Conservation (phyloP, 2,329 filamentous ascomycete genomes). For the Aspergillus udagawae region DNA sequence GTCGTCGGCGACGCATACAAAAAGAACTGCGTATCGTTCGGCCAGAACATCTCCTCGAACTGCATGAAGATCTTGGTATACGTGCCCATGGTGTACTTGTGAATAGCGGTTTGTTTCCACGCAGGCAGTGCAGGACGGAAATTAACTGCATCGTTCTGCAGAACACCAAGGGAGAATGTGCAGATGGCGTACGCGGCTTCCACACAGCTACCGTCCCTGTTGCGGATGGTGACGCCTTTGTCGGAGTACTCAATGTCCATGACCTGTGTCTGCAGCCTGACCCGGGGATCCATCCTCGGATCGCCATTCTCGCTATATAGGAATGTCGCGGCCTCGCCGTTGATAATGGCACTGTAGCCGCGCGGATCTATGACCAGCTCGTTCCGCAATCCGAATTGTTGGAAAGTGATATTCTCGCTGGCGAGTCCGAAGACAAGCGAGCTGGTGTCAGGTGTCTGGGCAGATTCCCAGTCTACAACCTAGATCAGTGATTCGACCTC, state of each 20-base stretch:
- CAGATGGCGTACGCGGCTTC: conserved; percentile 60
- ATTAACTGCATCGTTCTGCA: conserved; percentile 57
- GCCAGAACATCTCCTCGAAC: conserved; percentile 65
- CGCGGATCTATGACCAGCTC: conserved; percentile 60
- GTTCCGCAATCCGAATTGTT: conserved; percentile 59
- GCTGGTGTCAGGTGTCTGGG: conserved; percentile 54
- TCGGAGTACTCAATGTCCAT: conserved; percentile 52
- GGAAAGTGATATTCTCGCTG: conserved; percentile 58
- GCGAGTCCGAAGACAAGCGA: conserved; percentile 54
- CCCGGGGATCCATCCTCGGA: conserved; percentile 45
- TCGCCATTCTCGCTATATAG: conserved; percentile 28
- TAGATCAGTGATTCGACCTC: background rate
- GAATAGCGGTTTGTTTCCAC: conserved; percentile 63
- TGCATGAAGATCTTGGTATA: conserved; percentile 71
- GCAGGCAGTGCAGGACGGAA: conserved; percentile 58
- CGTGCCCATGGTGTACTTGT: conserved; percentile 63
- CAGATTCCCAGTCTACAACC: conserved; percentile 54
- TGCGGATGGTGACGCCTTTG: conserved; percentile 51
- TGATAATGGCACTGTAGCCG: conserved; percentile 58
- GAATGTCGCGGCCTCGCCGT: conserved; percentile 56
- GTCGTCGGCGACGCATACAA: conserved; percentile 47
- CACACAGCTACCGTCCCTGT: conserved; percentile 54
- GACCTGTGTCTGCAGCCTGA: conserved; percentile 57
- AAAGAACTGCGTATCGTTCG: conserved; percentile 48
- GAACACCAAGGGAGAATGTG: conserved; percentile 65